phyloP scores from a whole-genome alignment of 1,139 yeast species.

The Candida mesenterica region DNA sequence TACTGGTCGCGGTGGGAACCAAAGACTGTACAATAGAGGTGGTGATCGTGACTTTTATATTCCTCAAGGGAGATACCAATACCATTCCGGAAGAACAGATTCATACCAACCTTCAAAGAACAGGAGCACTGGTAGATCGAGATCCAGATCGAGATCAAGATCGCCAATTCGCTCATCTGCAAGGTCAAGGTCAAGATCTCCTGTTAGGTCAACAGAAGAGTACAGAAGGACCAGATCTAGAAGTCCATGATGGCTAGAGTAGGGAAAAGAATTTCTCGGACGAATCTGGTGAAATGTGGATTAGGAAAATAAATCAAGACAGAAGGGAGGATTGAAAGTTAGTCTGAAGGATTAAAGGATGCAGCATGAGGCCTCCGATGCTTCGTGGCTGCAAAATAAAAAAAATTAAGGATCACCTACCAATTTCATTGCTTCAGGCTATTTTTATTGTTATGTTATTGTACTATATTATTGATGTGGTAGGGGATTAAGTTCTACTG shows the following conservation, averaged over 20 bases:
- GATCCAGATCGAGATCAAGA: too few relatives aligned
- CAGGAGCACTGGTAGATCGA: conserved; percentile 2
- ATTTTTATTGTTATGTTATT: too few relatives aligned
- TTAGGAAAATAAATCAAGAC: too few relatives aligned
- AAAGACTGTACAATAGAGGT: conserved; percentile 6
- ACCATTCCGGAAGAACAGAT: conserved; percentile 17
- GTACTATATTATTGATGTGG: neutral
- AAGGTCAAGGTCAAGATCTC: conserved; percentile 1
- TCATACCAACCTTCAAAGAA: conserved; percentile 18
- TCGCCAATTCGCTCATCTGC: too few relatives aligned
- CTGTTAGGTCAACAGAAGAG: neutral
- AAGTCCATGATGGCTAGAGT: conserved; percentile 1
- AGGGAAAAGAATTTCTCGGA: too few relatives aligned
- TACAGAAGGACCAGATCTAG: conserved; percentile 9
- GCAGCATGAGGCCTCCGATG: too few relatives aligned
- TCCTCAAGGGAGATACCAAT: conserved; percentile 12
- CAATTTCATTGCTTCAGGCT: neutral
- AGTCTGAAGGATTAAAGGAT: too few relatives aligned
- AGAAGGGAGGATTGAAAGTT: too few relatives aligned
- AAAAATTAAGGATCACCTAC: too few relatives aligned
- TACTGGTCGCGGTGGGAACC: neutral
- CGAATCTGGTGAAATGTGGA: too few relatives aligned
- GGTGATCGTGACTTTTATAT: conserved; percentile 17
- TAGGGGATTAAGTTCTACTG: neutral
- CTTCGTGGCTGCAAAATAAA: too few relatives aligned